Evolutionary conservation across 305 asterid species (phyloP).

Genomic region (Ruellia speciosa): DNA sequence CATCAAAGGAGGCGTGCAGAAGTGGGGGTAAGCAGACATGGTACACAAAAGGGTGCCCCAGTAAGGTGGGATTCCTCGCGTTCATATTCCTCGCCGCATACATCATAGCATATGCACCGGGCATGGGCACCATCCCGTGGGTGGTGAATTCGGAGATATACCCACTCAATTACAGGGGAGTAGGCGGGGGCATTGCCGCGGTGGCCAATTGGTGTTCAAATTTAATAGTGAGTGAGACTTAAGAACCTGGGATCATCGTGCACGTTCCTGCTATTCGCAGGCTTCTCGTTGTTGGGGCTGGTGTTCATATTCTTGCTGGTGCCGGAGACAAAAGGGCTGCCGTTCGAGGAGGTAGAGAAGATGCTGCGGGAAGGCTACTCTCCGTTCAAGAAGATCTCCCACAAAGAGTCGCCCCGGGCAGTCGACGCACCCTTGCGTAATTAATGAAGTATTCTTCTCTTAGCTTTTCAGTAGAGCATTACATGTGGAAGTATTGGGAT

Average conservation of each 20-base stretch:
- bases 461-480: too few relatives aligned
- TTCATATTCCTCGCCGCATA: conserved; percentile 47
- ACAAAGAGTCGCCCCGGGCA: too few relatives aligned
- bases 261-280: conserved; percentile 64
- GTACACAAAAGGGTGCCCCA: conserved; percentile 66
- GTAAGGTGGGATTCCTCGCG: conserved; percentile 42
- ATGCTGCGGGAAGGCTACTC: conserved; percentile 52
- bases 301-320: conserved; percentile 44
- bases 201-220: conserved; percentile 59
- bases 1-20: conserved; percentile 23
- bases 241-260: conserved; percentile 47
- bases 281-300: conserved; percentile 40
- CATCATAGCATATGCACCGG: conserved; percentile 57
- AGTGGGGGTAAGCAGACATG: conserved; percentile 33
- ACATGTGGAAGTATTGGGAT: too few relatives aligned
- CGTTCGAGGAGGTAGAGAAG: conserved; percentile 53
- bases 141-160: conserved; percentile 71
- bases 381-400: too few relatives aligned
- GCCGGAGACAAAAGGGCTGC: conserved; percentile 70
- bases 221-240: conserved; percentile 56
- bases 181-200: conserved; percentile 69
- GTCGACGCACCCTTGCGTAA: too few relatives aligned
- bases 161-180: conserved; percentile 53
- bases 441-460: too few relatives aligned
- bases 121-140: conserved; percentile 70